Evolutionary conservation across 371 early-diverging fungal species (phyloP).

Genomic region (Lichtheimia corymbifera): DNA sequence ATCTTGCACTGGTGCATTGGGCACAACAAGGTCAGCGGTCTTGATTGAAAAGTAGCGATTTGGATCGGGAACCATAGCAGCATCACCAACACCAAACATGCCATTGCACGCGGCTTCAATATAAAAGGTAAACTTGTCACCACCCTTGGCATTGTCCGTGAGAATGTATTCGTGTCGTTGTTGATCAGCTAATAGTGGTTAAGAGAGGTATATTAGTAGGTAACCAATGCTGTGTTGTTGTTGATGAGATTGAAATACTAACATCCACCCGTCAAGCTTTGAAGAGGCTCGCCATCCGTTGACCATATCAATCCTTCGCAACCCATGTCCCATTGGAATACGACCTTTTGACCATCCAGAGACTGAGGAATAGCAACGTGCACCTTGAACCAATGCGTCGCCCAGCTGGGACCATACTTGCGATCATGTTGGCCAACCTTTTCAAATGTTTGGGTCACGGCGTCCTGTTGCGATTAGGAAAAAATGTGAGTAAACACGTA

Average conservation of each 20-base stretch:
- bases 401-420: conserved; percentile 62
- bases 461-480: conserved; percentile 28
- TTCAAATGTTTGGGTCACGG: conserved; percentile 39
- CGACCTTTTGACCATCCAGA: conserved; percentile 67
- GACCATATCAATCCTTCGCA: conserved; percentile 92
- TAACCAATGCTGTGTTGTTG: no score
- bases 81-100: conserved; percentile 84
- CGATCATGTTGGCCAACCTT: conserved; percentile 25
- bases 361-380: conserved; percentile 63
- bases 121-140: conserved; percentile 70
- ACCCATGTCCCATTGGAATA: conserved; percentile 81
- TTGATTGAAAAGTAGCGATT: conserved; percentile 54
- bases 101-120: conserved; percentile 94
- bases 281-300: conserved; percentile 77
- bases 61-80: conserved; percentile 72
- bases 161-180: conserved; percentile 79
- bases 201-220: no score
- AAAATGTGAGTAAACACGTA: not conserved
- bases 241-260: not conserved
- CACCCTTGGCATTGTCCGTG: conserved; percentile 60
- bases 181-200: conserved; percentile 43
- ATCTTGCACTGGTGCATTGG: conserved; percentile 64
- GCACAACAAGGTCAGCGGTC: conserved; percentile 72
- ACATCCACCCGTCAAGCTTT: conserved; percentile 88
- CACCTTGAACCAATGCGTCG: conserved; percentile 90